phyloP scores from a whole-genome alignment of 495 filamentous ascomycete species.

The Terfezia boudieri region DNA sequence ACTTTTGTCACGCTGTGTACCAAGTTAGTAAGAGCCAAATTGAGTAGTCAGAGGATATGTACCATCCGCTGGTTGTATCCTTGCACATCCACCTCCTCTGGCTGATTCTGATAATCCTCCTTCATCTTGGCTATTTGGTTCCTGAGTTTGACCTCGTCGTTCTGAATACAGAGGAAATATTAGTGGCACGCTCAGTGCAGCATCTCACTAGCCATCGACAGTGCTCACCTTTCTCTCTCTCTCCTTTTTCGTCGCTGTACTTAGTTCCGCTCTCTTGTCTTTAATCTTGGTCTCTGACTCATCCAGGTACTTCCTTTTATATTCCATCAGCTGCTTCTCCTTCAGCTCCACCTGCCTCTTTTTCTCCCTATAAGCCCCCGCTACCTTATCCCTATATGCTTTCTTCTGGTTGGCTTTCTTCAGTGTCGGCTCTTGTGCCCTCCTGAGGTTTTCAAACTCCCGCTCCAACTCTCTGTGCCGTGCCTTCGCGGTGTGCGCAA shows the following conservation, averaged over 20 bases:
- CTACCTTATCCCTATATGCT: conserved; percentile 29
- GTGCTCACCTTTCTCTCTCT: conserved; percentile 21
- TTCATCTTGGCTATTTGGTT: conserved; percentile 5
- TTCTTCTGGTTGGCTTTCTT: conserved; percentile 42
- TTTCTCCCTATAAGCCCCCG: conserved; percentile 33
- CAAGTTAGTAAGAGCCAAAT: too few species aligned
- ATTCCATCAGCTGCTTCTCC: conserved; percentile 22
- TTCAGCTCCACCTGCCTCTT: conserved; percentile 35
- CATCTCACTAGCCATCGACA: neutral
- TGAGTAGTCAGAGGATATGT: neutral
- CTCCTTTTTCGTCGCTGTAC: conserved; percentile 22
- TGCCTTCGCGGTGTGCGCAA: conserved; percentile 21
- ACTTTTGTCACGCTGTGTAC: too few species aligned
- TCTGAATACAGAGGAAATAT: neutral
- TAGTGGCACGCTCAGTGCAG: too few species aligned
- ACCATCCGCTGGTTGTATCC: neutral
- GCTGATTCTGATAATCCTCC: conserved; percentile 1
- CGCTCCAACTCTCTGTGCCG: conserved; percentile 27
- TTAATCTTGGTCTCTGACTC: conserved; percentile 6
- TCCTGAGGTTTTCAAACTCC: conserved; percentile 34
- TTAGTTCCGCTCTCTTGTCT: conserved; percentile 7
- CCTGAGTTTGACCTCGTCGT: neutral
- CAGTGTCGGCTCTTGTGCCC: conserved; percentile 43
- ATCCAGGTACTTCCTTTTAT: conserved; percentile 23
- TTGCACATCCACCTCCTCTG: neutral